Percentiles rank a stretch among this genome's conserved stretches.
These are phyloP conservation scores for Thalassiosira mediterranea DNA, from an alignment of 352 stramenopile species.

Conservation along the genomic window DNA sequence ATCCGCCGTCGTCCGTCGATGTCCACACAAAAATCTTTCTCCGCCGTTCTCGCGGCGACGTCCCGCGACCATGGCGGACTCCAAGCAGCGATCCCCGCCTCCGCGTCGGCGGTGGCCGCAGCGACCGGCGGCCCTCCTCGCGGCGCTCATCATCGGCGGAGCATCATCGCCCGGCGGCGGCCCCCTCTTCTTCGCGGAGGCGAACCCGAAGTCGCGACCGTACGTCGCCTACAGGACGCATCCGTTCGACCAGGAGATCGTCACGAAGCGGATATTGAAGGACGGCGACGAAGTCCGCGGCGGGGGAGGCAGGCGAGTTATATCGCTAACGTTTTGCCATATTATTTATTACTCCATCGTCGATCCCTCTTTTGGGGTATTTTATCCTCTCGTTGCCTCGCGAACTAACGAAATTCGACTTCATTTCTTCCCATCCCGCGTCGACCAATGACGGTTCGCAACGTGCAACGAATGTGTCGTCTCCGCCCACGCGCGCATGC, in stretches of 20 bases:
- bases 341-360: background rate
- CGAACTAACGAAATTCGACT: too few species aligned
- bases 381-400: too few species aligned
- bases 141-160: background rate
- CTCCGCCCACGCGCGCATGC: background rate
- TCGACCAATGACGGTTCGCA: too few species aligned
- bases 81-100: too few species aligned
- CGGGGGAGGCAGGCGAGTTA: background rate
- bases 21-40: too few species aligned
- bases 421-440: too few species aligned
- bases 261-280: slow-evolving; percentile 29
- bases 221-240: slow-evolving; percentile 76
- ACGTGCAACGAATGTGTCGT: background rate
- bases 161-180: background rate
- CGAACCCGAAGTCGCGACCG: slow-evolving; percentile 66
- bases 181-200: slow-evolving; percentile 9
- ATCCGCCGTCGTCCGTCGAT: too few species aligned
- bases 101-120: too few species aligned
- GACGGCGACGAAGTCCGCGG: slow-evolving; percentile 34
- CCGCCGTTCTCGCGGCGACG: too few species aligned
- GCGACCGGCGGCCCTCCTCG: too few species aligned
- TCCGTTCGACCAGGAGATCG: slow-evolving; percentile 66
- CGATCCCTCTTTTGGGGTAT: background rate
- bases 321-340: background rate
- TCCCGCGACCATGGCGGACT: too few species aligned